Evolutionary conservation across 2,329 filamentous ascomycete species (phyloP), one percentile per base, ranked within the genome.

Genomic region (Magnaporthales sp.): DNA sequence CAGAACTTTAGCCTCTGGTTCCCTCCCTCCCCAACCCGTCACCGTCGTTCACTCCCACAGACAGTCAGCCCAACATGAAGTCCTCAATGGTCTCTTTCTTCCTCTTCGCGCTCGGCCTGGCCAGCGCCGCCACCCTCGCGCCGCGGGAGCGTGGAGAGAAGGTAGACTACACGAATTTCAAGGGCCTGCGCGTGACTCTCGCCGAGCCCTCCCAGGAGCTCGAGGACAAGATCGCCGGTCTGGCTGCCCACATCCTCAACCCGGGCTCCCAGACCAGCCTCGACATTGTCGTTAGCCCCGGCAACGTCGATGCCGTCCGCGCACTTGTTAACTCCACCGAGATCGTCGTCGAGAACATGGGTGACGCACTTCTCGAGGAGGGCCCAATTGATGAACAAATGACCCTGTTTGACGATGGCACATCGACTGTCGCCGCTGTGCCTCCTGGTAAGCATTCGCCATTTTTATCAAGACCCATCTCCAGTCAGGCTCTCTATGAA

Each of bases 201-300:
- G 31, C 30, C 56, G 56, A 66, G 29, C 56, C n/a, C 54, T 62
- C 51, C 27, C 54, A 31, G 4, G 64, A 46, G 64, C 29, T 66
- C 19, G 64, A 66, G 64, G 64, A 66, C 56, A 61, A 62, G 64
- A 60, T 66, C 9, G 26, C 54, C 7, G 64, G 62, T 29, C 64
- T 66, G 19, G 54, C 38, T 19, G 64, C 64, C 24, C 64, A 66
- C 31, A 62, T 66, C 29, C 64, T 66, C 22, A 66, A 66, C 64
- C 64, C 64, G 15, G 64, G 64, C 24, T 58, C 64, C 56, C 15
- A 26, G 27, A 46, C 22, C 54, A 32, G 13, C 30, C 56, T 66
- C n/a, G 64, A 66, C 24, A 32, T 66, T 22, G 64, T 66, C 8
- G 64, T 66, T 29, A 26, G 31, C 31, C 64, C 64, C 2, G 56